Conservation (phyloP, 2,329 filamentous ascomycete species). For the Ophiostoma himal-ulmi region DNA sequence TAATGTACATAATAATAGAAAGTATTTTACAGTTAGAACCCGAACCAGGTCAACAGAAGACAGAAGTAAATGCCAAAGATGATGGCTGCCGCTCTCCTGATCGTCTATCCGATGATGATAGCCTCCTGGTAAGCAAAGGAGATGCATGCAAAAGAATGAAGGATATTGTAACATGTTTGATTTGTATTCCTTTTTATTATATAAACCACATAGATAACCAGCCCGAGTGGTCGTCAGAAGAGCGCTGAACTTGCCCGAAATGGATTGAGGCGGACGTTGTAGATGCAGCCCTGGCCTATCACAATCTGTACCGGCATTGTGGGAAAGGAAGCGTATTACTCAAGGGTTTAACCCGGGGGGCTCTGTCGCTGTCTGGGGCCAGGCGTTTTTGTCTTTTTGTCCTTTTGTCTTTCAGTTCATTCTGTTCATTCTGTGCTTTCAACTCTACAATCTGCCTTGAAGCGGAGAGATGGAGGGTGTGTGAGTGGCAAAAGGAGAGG, state of each 20-base stretch:
- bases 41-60: too few relatives aligned
- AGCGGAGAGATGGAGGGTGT: not conserved
- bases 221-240: slow-evolving; percentile 15
- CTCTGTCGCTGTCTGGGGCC: not conserved
- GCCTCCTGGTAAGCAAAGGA: not conserved
- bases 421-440: too few relatives aligned
- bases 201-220: not conserved
- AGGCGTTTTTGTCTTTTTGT: slow-evolving; percentile 11
- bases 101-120: not conserved
- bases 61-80: not conserved
- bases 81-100: not conserved
- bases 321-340: slow-evolving; percentile 6
- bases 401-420: too few relatives aligned
- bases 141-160: not conserved
- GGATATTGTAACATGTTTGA: not conserved
- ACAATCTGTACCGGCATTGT: slow-evolving; percentile 15
- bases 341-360: not conserved
- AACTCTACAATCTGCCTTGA: not conserved
- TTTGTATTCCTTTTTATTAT: not conserved
- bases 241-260: slow-evolving; percentile 22
- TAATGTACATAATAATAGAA: too few relatives aligned
- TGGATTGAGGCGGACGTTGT: slow-evolving; percentile 13
- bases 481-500: not conserved
- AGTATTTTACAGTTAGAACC: too few relatives aligned
- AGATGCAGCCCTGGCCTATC: slow-evolving; percentile 18